A percentile compares a stretch with the other conserved stretches of the same genome.
phyloP scores from a whole-genome alignment of 2,329 filamentous ascomycete species.

The Ceratocystiopsis sp. region DNA sequence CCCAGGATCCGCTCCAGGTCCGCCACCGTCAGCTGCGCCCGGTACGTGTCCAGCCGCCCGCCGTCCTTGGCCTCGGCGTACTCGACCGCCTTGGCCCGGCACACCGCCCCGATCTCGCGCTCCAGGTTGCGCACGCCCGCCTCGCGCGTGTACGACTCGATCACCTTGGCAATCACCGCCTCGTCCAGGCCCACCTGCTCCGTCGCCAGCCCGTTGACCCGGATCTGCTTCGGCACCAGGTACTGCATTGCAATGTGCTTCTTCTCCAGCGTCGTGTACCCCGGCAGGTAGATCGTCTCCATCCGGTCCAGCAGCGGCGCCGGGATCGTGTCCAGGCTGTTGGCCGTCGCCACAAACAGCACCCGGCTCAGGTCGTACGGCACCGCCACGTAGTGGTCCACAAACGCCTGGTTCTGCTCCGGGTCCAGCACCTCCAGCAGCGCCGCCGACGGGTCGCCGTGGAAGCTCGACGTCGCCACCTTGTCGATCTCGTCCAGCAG shows the following conservation, averaged over 20 bases:
- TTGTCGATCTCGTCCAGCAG: slow-evolving; percentile 97
- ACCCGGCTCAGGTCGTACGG: slow-evolving; percentile 94
- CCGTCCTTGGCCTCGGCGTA: slow-evolving; percentile 79
- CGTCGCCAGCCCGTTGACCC: slow-evolving; percentile 65
- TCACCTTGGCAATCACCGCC: slow-evolving; percentile 85
- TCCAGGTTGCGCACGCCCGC: slow-evolving; percentile 92
- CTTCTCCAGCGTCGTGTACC: slow-evolving; percentile 95
- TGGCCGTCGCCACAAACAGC: slow-evolving; percentile 93
- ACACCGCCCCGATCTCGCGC: slow-evolving; percentile 86
- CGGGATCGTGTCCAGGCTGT: slow-evolving; percentile 86
- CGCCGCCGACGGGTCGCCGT: slow-evolving; percentile 88
- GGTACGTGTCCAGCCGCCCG: slow-evolving; percentile 51
- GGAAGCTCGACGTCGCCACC: slow-evolving; percentile 75
- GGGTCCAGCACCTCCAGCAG: slow-evolving; percentile 97
- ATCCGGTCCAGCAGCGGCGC: slow-evolving; percentile 88
- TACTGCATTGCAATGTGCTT: slow-evolving; percentile 84
- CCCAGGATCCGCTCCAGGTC: slow-evolving; percentile 86
- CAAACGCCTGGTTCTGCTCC: slow-evolving; percentile 90
- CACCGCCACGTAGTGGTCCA: slow-evolving; percentile 90
- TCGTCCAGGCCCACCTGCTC: slow-evolving; percentile 62
- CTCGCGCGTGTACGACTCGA: slow-evolving; percentile 91
- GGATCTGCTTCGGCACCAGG: slow-evolving; percentile 90
- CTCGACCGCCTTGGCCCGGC: slow-evolving; percentile 87
- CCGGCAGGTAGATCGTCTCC: slow-evolving; percentile 86
- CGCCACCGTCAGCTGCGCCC: slow-evolving; percentile 51